Base-by-base conservation (phyloP, 2,329 filamentous ascomycete genomes). In the Exophiala alcalophila region DNA sequence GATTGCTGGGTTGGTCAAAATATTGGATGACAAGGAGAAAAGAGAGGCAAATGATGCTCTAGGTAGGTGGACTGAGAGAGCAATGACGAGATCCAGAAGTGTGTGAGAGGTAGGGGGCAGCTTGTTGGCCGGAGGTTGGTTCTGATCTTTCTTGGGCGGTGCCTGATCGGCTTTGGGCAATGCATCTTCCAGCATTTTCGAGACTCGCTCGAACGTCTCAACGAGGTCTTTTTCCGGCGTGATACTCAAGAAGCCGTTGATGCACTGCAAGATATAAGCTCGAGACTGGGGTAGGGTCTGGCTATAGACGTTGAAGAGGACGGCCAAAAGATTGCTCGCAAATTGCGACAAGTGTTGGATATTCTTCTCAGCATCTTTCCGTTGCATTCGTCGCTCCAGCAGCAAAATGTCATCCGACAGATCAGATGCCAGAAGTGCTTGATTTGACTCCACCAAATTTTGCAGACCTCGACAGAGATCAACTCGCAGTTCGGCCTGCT, bases 221-320 rank as follows among this genome's bases (percentile, higher is more conserved):
- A 86, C 84, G 14, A 97, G 74, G 62, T 96, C 90, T 52, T 71
- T 68, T 55, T 77, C 75, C 1, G 87, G 84, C 0, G 88, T 87
- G 57, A 97, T 86, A 69, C 90, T 94, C 44, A 98, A 71, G 66
- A 90, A 97, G 4, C 88, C 82, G 65, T 97, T 96, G 70, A 97
- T 92, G 50, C 90, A 95, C 62, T 91, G 86, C 23, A 98, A 72
- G 40, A 98, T 92, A 14, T 86, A 88, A 0, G 88, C 90, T 55
- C 92, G 79, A 59, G 87, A 92, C 60, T 96, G 88, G 2, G 92
- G 91, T 18, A 98, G 74, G 1, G 92, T 98, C 65, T 96, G 86
- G 52, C 86, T 95, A 69, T 98, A 98, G 30, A 98, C 91, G 61
- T 98, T 98, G 74, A 98, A 97, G n/a, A 98, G 72, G 0, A 97